A percentile compares a stretch with the other conserved stretches of the same genome.
Conservation (phyloP, 2,329 filamentous ascomycete species). For the Gnomoniopsis sp. region DNA sequence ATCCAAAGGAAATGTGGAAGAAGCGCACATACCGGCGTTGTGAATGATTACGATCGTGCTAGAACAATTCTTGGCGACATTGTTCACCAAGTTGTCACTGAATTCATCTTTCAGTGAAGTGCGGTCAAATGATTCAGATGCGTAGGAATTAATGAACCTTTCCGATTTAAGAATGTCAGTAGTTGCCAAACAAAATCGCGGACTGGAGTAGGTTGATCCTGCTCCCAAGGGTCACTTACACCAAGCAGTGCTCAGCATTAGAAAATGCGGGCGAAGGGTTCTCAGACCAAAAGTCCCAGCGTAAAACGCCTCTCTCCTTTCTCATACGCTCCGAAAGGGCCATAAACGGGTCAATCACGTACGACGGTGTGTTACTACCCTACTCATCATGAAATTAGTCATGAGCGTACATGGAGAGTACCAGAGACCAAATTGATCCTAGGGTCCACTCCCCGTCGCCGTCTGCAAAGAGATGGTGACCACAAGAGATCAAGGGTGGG, state of each 20-base stretch:
- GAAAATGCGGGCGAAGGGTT: conserved; percentile 10
- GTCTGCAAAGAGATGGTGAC: too few relatives aligned
- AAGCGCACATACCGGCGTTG: conserved; percentile 47
- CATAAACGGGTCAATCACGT: conserved; percentile 69
- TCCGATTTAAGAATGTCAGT: too few relatives aligned
- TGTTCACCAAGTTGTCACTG: conserved; percentile 53
- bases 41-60: conserved; percentile 65
- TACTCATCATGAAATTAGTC: too few relatives aligned
- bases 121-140: conserved; percentile 68
- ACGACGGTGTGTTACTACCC: conserved; percentile 72
- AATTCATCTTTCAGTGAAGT: conserved; percentile 62
- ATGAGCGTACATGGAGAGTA: too few relatives aligned
- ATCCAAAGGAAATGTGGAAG: not conserved
- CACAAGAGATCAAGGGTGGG: too few relatives aligned
- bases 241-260: conserved; percentile 47
- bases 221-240: conserved; percentile 24
- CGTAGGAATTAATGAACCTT: conserved; percentile 60
- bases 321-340: conserved; percentile 55
- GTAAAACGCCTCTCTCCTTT: conserved; percentile 47
- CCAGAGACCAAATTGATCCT: too few relatives aligned
- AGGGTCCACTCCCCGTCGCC: too few relatives aligned
- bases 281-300: conserved; percentile 18
- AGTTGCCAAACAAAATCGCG: too few relatives aligned
- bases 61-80: conserved; percentile 55
- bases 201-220: too few relatives aligned